Evolutionary conservation across 352 stramenopile species (phyloP), one percentile per base, ranked within the genome.

Genomic region (Pythium dissotocum): DNA sequence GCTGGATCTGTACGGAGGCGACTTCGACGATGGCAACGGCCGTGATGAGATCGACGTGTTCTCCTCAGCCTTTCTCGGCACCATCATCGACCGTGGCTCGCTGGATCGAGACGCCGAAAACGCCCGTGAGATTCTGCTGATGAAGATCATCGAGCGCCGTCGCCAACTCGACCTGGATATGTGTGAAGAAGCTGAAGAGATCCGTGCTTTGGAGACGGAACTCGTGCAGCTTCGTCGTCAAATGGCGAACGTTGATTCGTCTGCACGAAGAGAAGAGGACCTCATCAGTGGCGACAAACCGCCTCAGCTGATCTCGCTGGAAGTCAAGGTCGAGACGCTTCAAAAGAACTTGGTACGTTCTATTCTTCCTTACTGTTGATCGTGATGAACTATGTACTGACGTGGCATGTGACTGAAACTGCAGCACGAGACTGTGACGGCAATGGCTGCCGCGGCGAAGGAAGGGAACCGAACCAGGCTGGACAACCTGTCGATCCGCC

Each of bases 231-330:
- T 93, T 53, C 74, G 78, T 48, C 77, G 73, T 13, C 82, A 94
- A 57, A 88, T 93, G 78, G 71, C 79, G n/a, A 80, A 77, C 38
- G 83, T 81, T 14, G 72, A 84, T 46, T 79, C 81, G 32, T 81
- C 83, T 0, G 87, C 84, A 6, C 89, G 83, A 66, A 80, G 85
- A 30, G 85, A 93, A 55, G 82, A 93, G 65, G 84, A 87, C 28
- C 79, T 94, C 55, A 90, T 94, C 69, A 93, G 84, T 53, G 87
- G 87, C 12, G 82, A 91, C 49, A 87, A 86, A 61, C 82, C 84
- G 4, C 87, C 87, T 18, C 84, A 93, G 62, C 74, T 90, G 48
- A 89, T 94, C 54, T 91, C 89, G 56, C 61, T 91, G 48, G 87
- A 94, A 64, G 89, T 87, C 60, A 88, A 87, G 55, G 89, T 92